Percentiles rank a stretch among this genome's conserved stretches.
phyloP scores from a whole-genome alignment of 139 green algal species.

The Edaphochlamys debaryana region DNA sequence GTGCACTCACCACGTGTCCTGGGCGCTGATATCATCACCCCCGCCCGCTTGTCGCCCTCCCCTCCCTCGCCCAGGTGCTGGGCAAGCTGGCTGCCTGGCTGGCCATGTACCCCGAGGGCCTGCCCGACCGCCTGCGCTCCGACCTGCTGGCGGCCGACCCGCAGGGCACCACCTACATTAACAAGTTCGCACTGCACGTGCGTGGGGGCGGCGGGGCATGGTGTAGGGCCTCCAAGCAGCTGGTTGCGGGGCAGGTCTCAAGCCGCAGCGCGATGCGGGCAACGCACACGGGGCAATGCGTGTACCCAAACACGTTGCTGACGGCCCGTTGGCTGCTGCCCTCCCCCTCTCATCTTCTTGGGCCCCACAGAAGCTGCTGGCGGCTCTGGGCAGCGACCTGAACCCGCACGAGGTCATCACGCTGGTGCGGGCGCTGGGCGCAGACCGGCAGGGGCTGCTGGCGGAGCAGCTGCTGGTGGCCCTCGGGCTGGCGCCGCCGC shows the following conservation, averaged over 20 bases:
- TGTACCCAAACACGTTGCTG: no score
- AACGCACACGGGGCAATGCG: no score
- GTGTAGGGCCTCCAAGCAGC: no score
- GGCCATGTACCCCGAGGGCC: slow-evolving; percentile 9
- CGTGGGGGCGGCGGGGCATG: no score
- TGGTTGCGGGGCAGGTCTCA: no score
- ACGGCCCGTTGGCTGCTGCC: no score
- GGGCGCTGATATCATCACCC: no score
- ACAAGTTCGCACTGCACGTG: slow-evolving; percentile 34
- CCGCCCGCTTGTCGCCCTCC: no score
- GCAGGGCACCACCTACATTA: slow-evolving; percentile 49
- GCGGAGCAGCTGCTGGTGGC: slow-evolving; percentile 39
- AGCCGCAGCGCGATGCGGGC: no score
- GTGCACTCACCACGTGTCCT: no score
- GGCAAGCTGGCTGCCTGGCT: slow-evolving; percentile 12
- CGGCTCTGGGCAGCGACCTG: slow-evolving; percentile 15
- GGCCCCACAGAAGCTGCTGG: slow-evolving; percentile 26
- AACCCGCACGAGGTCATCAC: slow-evolving; percentile 50
- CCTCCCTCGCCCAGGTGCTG: slow-evolving; percentile 48
- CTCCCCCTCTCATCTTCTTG: no score
- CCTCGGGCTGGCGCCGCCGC: slow-evolving; percentile 21
- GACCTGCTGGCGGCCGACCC: slow-evolving; percentile 54
- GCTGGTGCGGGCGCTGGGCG: slow-evolving; percentile 47
- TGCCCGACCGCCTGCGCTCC: slow-evolving; percentile 33
- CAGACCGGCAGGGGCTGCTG: slow-evolving; percentile 49